A percentile compares a stretch with the other conserved stretches of the same genome.
phyloP scores from a whole-genome alignment of 1,284 basidiomycete genomes.

The Austroboletus novae-zelandiae region DNA sequence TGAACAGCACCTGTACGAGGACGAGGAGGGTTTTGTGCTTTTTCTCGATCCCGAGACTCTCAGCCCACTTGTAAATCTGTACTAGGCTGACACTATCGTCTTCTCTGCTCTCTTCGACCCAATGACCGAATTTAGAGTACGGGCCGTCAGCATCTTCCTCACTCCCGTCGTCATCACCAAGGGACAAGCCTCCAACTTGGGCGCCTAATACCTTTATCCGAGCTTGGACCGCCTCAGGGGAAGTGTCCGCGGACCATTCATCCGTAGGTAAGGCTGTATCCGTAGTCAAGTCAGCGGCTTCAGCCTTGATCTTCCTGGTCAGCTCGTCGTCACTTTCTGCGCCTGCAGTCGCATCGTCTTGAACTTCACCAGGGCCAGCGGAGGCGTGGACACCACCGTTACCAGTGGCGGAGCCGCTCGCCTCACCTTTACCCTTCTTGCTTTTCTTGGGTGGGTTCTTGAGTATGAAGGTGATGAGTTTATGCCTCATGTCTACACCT shows the following conservation, averaged over 20 bases:
- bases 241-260: slow-evolving; percentile 91
- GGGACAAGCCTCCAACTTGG: slow-evolving; percentile 43
- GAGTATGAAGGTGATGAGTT: slow-evolving; percentile 93
- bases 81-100: slow-evolving; percentile 50
- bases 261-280: slow-evolving; percentile 65
- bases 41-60: slow-evolving; percentile 91
- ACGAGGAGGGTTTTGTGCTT: slow-evolving; percentile 93
- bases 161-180: slow-evolving; percentile 69
- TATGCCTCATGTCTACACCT: slow-evolving; percentile 95
- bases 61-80: slow-evolving; percentile 85
- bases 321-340: slow-evolving; percentile 78
- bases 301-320: slow-evolving; percentile 80
- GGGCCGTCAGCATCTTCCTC: slow-evolving; percentile 88
- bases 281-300: slow-evolving; percentile 74
- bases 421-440: slow-evolving; percentile 59
- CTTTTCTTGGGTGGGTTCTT: slow-evolving; percentile 96
- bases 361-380: slow-evolving; percentile 29
- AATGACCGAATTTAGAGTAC: slow-evolving; percentile 80
- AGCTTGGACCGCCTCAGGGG: slow-evolving; percentile 86
- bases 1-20: slow-evolving; percentile 87
- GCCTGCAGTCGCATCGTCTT: slow-evolving; percentile 37
- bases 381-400: slow-evolving; percentile 41
- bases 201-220: slow-evolving; percentile 80
- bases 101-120: slow-evolving; percentile 81
- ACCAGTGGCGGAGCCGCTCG: slow-evolving; percentile 49